Percentiles rank a stretch among this genome's conserved stretches.
These are phyloP conservation scores for Panicum miliaceum DNA, from an alignment of 176 grass and related monocot genomes.

Conservation along the genomic window DNA sequence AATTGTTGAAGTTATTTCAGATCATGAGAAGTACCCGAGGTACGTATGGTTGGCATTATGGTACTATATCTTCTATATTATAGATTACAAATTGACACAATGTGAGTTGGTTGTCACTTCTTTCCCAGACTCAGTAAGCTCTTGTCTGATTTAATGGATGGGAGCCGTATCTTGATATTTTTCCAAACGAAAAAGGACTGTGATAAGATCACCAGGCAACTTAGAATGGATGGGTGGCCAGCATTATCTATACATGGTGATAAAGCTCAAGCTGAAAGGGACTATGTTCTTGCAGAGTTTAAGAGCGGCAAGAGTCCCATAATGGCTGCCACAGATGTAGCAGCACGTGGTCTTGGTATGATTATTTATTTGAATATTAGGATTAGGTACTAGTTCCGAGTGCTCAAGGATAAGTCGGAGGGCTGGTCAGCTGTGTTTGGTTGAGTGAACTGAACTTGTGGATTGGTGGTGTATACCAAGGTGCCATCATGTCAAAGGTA, in stretches of 20 bases:
- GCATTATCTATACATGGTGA: constrained; percentile 97
- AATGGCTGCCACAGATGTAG: constrained; percentile 99
- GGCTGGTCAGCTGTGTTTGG: constrained; percentile 88
- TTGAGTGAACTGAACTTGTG: constrained; percentile 90
- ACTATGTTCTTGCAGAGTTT: constrained; percentile 94
- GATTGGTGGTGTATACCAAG: constrained; percentile 88
- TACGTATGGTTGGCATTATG: constrained; percentile 19
- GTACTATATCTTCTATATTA: not conserved
- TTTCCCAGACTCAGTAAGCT: constrained; percentile 83
- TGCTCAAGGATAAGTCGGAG: constrained; percentile 81
- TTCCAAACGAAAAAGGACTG: constrained; percentile 97
- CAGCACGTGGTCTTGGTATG: constrained; percentile 99
- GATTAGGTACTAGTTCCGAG: constrained; percentile 58
- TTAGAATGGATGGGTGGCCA: constrained; percentile 99
- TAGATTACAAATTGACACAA: constrained; percentile 19
- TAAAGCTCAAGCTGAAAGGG: constrained; percentile 95
- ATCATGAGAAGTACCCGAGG: constrained; percentile 96
- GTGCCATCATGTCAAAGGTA: constrained; percentile 98
- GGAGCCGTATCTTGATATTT: constrained; percentile 92
- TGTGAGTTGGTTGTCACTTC: constrained; percentile 29
- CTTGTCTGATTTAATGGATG: constrained; percentile 83
- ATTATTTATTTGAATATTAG: constrained; percentile 78
- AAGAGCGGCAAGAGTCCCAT: constrained; percentile 94
- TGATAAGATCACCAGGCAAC: constrained; percentile 89
- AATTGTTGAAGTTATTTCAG: constrained; percentile 86